Conservation (phyloP, 2,329 filamentous ascomycete genomes). For the Fusarium luffae region DNA sequence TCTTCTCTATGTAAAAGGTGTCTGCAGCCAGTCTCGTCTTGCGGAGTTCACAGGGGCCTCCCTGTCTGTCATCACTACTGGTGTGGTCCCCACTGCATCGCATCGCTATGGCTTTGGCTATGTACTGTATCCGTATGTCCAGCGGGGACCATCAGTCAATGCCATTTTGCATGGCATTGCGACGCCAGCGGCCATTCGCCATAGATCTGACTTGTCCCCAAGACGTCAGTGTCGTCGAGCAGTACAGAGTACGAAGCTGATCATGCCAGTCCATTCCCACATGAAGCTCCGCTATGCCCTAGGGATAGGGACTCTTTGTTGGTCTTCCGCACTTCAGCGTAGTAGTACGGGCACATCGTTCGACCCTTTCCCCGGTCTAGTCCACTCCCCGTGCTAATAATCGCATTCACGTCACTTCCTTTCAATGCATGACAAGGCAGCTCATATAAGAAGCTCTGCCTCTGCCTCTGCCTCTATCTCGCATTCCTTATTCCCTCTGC, state of each 20-base stretch:
- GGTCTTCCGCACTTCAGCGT: slow-evolving; percentile 38
- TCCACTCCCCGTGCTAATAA: slow-evolving; percentile 38
- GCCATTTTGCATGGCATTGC: slow-evolving; percentile 46
- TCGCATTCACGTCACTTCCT: slow-evolving; percentile 44
- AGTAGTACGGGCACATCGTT: slow-evolving; percentile 47
- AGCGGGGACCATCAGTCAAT: slow-evolving; percentile 44
- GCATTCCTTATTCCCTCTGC: slow-evolving; percentile 18
- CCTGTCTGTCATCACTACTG: slow-evolving; percentile 45
- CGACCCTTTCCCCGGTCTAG: slow-evolving; percentile 43
- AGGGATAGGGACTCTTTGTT: slow-evolving; percentile 46
- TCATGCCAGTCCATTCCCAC: slow-evolving; percentile 46
- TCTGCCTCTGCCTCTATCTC: slow-evolving; percentile 34
- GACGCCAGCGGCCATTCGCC: slow-evolving; percentile 46
- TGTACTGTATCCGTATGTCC: slow-evolving; percentile 40
- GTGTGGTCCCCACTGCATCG: slow-evolving; percentile 39
- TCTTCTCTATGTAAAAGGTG: slow-evolving; percentile 7
- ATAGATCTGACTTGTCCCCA: slow-evolving; percentile 43
- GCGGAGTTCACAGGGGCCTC: slow-evolving; percentile 43
- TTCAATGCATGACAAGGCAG: slow-evolving; percentile 31
- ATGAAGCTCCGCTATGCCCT: slow-evolving; percentile 40
- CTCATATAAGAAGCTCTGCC: slow-evolving; percentile 42
- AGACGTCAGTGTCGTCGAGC: slow-evolving; percentile 45
- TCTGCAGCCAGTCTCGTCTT: slow-evolving; percentile 31
- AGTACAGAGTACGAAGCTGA: slow-evolving; percentile 41
- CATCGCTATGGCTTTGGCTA: slow-evolving; percentile 34